Evolutionary conservation across 306 rosid species (phyloP).

Genomic region (Trifolium pratense): DNA sequence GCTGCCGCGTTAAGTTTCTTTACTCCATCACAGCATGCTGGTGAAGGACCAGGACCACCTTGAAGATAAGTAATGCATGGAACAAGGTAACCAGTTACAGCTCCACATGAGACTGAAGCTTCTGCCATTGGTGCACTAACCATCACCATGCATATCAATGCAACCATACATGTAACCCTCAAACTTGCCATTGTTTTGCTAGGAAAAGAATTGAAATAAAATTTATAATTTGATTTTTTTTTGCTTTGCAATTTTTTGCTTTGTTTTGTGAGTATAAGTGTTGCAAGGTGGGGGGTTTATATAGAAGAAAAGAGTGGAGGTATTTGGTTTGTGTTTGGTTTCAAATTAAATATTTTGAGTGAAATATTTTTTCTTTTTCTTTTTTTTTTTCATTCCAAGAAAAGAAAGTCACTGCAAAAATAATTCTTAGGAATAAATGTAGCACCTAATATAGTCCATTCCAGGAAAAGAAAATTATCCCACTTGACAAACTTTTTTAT

Average conservation of each 20-base stretch:
- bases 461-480: neutral
- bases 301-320: neutral
- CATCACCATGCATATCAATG: conserved; percentile 9
- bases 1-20: conserved; percentile 14
- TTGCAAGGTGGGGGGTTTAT: neutral
- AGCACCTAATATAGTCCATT: neutral
- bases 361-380: neutral
- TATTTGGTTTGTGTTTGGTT: neutral
- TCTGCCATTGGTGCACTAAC: conserved; percentile 45
- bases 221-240: neutral
- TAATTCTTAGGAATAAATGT: neutral
- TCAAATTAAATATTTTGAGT: neutral
- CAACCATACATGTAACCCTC: neutral
- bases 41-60: neutral
- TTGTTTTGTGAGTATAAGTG: conserved; percentile 1
- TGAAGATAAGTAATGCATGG: conserved; percentile 36
- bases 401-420: neutral
- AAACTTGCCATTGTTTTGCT: conserved; percentile 8
- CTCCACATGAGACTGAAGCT: conserved; percentile 48
- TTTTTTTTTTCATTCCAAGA: neutral
- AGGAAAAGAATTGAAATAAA: neutral
- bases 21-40: conserved; percentile 44
- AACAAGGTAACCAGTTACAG: neutral
- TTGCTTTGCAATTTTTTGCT: neutral
- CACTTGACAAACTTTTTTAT: too few species aligned